Conservation (phyloP, 495 filamentous ascomycete genomes). For the Penicillium herquei region DNA sequence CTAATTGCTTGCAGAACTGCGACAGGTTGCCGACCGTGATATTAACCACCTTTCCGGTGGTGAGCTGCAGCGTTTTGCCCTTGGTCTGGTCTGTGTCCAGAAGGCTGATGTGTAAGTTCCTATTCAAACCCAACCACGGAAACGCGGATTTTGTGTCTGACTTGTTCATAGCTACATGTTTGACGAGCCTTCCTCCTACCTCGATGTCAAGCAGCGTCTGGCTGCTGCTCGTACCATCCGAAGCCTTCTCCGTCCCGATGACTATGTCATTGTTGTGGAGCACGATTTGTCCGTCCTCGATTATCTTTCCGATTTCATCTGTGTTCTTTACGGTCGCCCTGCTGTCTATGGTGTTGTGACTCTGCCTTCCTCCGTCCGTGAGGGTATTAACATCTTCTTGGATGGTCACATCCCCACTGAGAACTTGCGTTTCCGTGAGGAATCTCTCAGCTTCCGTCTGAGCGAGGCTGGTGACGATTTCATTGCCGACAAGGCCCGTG, state of each 20-base stretch:
- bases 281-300: slow-evolving; percentile 98
- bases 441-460: slow-evolving; percentile 94
- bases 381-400: slow-evolving; percentile 99
- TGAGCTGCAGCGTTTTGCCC: slow-evolving; percentile 96
- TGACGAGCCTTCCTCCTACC: slow-evolving; percentile 96
- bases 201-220: slow-evolving; percentile 98
- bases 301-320: slow-evolving; percentile 97
- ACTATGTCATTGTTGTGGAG: slow-evolving; percentile 98
- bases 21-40: slow-evolving; percentile 83
- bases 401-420: slow-evolving; percentile 97
- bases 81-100: slow-evolving; percentile 92
- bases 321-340: slow-evolving; percentile 91
- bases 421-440: slow-evolving; percentile 97
- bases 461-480: slow-evolving; percentile 91
- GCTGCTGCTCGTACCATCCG: slow-evolving; percentile 90
- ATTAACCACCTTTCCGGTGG: slow-evolving; percentile 89
- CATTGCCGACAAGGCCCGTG: slow-evolving; percentile 77
- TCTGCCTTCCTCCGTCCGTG: slow-evolving; percentile 88
- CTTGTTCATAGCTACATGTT: slow-evolving; percentile 82
- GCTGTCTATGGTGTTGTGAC: slow-evolving; percentile 99
- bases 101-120: slow-evolving; percentile 82
- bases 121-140: background rate
- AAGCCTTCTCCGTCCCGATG: slow-evolving; percentile 77
- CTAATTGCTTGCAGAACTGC: slow-evolving; percentile 58
- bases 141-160: slow-evolving; percentile 1